Conservation (phyloP, 495 filamentous ascomycete species). For the Podospora australis region DNA sequence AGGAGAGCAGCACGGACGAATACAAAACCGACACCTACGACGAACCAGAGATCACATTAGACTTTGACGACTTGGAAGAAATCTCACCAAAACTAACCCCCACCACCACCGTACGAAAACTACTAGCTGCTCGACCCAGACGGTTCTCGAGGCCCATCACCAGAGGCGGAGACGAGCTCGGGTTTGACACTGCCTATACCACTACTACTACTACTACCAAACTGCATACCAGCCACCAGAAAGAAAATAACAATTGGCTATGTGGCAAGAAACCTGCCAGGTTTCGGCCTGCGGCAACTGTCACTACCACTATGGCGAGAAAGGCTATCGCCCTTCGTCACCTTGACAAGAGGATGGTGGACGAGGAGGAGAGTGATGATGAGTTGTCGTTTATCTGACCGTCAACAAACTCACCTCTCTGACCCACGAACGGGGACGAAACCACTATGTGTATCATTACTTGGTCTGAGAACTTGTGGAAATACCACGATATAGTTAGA, state of each 20-base stretch:
- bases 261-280: slow-evolving; percentile 6
- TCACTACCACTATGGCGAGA: background rate
- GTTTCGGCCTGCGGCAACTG: slow-evolving; percentile 1
- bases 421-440: background rate
- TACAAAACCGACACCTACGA: background rate
- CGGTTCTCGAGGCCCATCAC: slow-evolving; percentile 8
- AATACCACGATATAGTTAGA: background rate
- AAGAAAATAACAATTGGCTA: background rate
- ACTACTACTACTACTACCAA: background rate
- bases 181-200: background rate
- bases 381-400: slow-evolving; percentile 8
- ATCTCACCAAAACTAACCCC: background rate
- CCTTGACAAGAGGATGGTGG: background rate
- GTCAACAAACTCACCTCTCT: background rate
- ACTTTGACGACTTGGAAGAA: background rate
- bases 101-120: background rate
- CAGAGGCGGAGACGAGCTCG: slow-evolving; percentile 7
- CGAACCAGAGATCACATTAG: no score
- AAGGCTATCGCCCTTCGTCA: no score
- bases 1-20: background rate
- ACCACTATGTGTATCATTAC: no score
- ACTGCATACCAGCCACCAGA: background rate
- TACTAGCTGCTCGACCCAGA: slow-evolving; percentile 11
- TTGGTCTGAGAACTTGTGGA: no score
- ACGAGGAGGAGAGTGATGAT: slow-evolving; percentile 12